Conservation (phyloP, 352 stramenopile genomes). For the Sclerospora graminicola region DNA sequence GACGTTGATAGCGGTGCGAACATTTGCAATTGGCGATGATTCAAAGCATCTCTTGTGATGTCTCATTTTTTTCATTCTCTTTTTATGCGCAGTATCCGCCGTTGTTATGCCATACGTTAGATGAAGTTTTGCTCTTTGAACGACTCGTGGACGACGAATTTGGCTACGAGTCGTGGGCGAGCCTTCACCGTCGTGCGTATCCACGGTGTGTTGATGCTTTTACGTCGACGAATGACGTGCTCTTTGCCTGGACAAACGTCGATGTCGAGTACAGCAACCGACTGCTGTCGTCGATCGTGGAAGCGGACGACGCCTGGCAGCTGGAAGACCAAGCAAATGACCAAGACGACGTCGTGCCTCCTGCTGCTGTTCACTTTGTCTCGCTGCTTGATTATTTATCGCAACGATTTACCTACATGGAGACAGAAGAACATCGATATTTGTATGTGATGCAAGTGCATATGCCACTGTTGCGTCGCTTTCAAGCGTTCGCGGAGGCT, state of each 20-base stretch:
- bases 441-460: conserved; percentile 74
- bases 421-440: conserved; percentile 52
- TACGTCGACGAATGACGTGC: conserved; percentile 28
- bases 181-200: conserved; percentile 26
- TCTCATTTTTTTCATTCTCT: background rate
- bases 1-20: conserved; percentile 29
- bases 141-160: conserved; percentile 48
- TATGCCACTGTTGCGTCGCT: conserved; percentile 32
- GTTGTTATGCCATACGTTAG: conserved; percentile 58
- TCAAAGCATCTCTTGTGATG: background rate
- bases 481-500: conserved; percentile 21
- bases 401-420: conserved; percentile 50
- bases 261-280: conserved; percentile 46
- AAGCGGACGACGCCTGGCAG: conserved; percentile 12
- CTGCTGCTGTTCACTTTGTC: conserved; percentile 26
- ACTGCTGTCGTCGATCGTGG: conserved; percentile 20
- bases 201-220: conserved; percentile 56
- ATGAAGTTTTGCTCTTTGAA: conserved; percentile 72
- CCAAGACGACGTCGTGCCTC: conserved; percentile 11
- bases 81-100: conserved; percentile 19
- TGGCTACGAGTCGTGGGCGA: conserved; percentile 44
- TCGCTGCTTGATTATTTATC: conserved; percentile 59
- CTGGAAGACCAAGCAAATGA: conserved; percentile 3
- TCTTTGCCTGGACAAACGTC: conserved; percentile 58
- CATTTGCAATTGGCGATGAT: background rate